Base-by-base conservation (phyloP, 768 basidiomycete species). In the Suillus americanus region DNA sequence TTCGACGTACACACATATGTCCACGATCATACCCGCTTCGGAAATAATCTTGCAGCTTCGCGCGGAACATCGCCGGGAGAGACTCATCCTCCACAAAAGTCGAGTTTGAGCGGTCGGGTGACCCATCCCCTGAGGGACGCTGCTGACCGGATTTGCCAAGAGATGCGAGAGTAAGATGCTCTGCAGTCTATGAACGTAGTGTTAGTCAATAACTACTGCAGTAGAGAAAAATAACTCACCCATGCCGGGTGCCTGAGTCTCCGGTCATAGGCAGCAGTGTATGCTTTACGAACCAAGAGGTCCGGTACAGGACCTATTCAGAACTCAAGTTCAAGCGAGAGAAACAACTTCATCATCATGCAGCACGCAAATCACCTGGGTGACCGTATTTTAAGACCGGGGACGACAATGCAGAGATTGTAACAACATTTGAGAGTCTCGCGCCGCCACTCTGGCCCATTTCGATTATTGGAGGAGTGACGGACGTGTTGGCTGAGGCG, bases 1-100 rank as follows among this genome's bases (percentile, higher is more conserved):
- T 25, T 40, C 8, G n/a, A 43, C 30, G 13, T 28, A 81, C 91
- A 54, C 65, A 94, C 97, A 99, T 98, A 78, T 99, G 97, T 59
- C 97, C 97, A 14, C 97, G 86, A 74, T 99, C 96, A 72, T 97
- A 97, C 12, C 95, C 95, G 72, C 95, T 97, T 65, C 83, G 83
- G 75, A 95, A 94, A 75, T 97, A 98, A 73, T 98, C 96, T 73
- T 88, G 82, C 68, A 98, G 78, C 66, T 85, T 89, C 0, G 96
- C 90, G 23, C 96, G 85, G 82, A 97, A 99, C 55, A 76, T 67
- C 60, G 77, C 79, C 0, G 97, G 97, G 14, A 99, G 74, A 2
- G 84, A 83, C 48, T 83, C 84, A 77, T 99, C 97, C 74, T 99
- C 97, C 46, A 80, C 76, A 78, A 99, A 99, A 1, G 79, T 80